Conservation (phyloP, 164 flowering plant genomes). For the Macadamia tetraphylla region DNA sequence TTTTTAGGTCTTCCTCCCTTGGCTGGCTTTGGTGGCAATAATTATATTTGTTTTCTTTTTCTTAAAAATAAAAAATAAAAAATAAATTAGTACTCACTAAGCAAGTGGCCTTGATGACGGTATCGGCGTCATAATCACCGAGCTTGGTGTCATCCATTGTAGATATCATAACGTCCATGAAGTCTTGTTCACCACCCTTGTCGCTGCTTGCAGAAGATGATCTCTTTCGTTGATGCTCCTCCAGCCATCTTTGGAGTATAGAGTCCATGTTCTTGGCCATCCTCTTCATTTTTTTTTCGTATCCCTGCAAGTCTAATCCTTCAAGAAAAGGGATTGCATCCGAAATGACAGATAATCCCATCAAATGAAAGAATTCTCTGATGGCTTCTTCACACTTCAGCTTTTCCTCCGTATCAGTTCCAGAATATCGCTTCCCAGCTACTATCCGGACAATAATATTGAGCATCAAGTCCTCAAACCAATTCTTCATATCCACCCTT, state of each 20-base stretch:
- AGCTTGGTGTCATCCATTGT: conserved; percentile 1
- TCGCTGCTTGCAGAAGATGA: background rate
- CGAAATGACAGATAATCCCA: too few species aligned
- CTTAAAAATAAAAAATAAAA: too few species aligned
- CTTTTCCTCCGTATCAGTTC: too few species aligned
- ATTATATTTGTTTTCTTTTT: too few species aligned
- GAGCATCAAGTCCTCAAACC: conserved; percentile 3
- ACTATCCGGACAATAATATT: background rate
- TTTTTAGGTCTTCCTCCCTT: too few species aligned
- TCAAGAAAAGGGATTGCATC: too few species aligned
- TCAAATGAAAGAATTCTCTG: background rate
- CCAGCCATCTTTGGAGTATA: conserved; percentile 20
- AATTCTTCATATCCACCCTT: conserved; percentile 4
- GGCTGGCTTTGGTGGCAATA: too few species aligned
- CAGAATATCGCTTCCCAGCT: conserved; percentile 5
- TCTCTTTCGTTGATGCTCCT: conserved; percentile 22
- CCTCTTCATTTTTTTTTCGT: conserved; percentile 28
- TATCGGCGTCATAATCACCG: conserved; percentile 15
- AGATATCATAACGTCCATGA: conserved; percentile 32
- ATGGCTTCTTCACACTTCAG: too few species aligned
- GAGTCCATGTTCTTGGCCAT: conserved; percentile 24
- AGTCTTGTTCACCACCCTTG: conserved; percentile 14
- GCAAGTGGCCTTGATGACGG: conserved; percentile 22
- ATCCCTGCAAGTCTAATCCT: conserved; percentile 27
- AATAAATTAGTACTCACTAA: conserved; percentile 14